These are phyloP conservation scores for Chlamydomonas urium DNA, from an alignment of 139 green algal genomes.

Conservation along the genomic window DNA sequence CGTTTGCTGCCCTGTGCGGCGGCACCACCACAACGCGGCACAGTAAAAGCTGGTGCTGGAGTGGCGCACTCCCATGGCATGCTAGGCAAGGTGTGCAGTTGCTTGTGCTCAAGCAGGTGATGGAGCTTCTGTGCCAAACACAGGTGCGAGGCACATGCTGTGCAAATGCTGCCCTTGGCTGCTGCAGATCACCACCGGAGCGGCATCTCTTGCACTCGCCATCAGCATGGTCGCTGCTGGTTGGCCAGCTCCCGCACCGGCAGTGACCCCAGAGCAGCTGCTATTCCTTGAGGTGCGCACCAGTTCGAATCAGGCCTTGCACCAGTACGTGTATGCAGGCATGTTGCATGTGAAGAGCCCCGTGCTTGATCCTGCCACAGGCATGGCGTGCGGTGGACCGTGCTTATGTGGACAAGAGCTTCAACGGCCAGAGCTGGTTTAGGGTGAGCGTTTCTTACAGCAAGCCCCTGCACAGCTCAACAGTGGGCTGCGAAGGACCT, in stretches of 20 bases:
- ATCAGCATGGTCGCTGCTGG: neutral
- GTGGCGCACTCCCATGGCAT: no score
- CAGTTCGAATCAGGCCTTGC: neutral
- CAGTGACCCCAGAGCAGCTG: conserved; percentile 88
- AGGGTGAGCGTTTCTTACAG: conserved; percentile 34
- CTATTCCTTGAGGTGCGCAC: conserved; percentile 82
- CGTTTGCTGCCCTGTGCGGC: no score
- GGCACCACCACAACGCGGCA: no score
- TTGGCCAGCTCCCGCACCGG: conserved; percentile 23
- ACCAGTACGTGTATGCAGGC: neutral
- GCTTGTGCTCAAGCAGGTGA: no score
- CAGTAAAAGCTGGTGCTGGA: no score
- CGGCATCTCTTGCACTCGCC: neutral
- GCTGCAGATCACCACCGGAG: neutral
- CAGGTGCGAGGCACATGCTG: no score
- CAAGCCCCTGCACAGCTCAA: neutral
- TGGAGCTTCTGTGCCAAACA: no score
- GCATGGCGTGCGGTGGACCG: conserved; percentile 92
- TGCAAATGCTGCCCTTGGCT: no score
- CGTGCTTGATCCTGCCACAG: conserved; percentile 21
- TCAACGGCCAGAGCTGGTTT: conserved; percentile 96
- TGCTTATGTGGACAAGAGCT: conserved; percentile 96
- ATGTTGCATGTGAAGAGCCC: neutral
- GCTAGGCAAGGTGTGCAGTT: no score
- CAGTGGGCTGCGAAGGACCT: neutral